phyloP scores from a whole-genome alignment of 192 early-diverging fungal species.

The Backusella psychrophila region DNA sequence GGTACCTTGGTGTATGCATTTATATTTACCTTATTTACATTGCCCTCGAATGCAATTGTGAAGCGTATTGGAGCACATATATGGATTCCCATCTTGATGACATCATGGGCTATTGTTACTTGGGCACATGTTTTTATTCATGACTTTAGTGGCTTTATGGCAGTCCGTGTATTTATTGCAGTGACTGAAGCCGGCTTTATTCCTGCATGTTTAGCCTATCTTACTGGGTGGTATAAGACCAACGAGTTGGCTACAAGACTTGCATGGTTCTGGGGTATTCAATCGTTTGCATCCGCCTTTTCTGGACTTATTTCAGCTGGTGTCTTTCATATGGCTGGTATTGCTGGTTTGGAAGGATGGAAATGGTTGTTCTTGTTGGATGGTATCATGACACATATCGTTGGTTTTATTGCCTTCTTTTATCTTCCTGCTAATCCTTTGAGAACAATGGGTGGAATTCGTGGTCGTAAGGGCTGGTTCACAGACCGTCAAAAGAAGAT shows the following conservation, averaged over 20 bases:
- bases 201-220: conserved; percentile 37
- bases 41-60: conserved; percentile 51
- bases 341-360: conserved; percentile 58
- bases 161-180: conserved; percentile 49
- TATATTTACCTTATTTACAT: conserved; percentile 36
- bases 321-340: conserved; percentile 53
- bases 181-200: conserved; percentile 52
- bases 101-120: conserved; percentile 27
- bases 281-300: conserved; percentile 50
- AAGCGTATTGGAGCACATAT: conserved; percentile 47
- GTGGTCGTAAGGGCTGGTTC: conserved; percentile 37
- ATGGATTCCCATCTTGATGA: conserved; percentile 53
- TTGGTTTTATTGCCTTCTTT: conserved; percentile 39
- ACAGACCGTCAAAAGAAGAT: conserved; percentile 54
- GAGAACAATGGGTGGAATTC: conserved; percentile 18
- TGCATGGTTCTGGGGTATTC: conserved; percentile 49
- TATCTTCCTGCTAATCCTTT: conserved; percentile 53
- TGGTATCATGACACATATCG: conserved; percentile 39
- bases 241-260: conserved; percentile 48
- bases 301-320: conserved; percentile 56
- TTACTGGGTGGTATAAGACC: conserved; percentile 52
- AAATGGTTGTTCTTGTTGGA: conserved; percentile 68
- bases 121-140: conserved; percentile 16
- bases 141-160: conserved; percentile 38
- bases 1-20: conserved; percentile 46